Base-by-base conservation (phyloP, 2,329 filamentous ascomycete species). In the Fusarium odoratissimum region DNA sequence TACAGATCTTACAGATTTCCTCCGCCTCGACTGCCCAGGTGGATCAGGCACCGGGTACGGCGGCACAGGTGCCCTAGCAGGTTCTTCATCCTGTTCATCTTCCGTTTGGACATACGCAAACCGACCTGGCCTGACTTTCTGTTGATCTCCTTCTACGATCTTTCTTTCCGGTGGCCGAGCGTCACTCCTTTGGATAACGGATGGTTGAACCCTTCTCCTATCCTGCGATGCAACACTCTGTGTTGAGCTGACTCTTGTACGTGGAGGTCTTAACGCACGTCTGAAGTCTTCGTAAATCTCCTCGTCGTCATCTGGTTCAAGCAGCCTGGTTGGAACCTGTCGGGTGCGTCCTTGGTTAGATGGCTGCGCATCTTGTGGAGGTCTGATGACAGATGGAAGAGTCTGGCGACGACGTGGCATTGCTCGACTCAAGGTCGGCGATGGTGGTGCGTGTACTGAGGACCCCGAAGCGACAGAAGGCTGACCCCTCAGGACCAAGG, bases 51-150 rank as follows among this genome's bases (percentile, higher is more conserved):
- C 64, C 0, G 33, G 25, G 2, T 33, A 63, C 6, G 17, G 63
- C 1, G 46, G 35, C 5, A 42, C n/a, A 16, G 40, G 37, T 10
- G 30, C 25, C 0, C 46, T 41, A 8, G 37, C 37, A 3, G 63
- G 54, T 37, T 48, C 63, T 23, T 61, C 46, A 19, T 54, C 64
- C 6, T 60, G 44, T 13, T 59, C 44, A 7, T 67, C 64, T 3
- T 67, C 55, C 1, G 56, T 51, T 6, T 67, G 54, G 21, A 67
- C 55, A 30, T 45, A 54, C 0, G 55, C 55, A 7, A 19, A 38
- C 13, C 38, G 65, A 0, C 54, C 42, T 1, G 63, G 38, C 14
- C 41, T 48, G 10, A 67, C 49, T 8, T 33, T 67, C 4, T 67
- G 64, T 8, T 62, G 63, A 14, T 60, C 55, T 0, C 64, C 41